A percentile compares a stretch with the other conserved stretches of the same genome.
Evolutionary conservation across 1,284 basidiomycete species (phyloP).

Genomic region (Leccinum griseonigrum): DNA sequence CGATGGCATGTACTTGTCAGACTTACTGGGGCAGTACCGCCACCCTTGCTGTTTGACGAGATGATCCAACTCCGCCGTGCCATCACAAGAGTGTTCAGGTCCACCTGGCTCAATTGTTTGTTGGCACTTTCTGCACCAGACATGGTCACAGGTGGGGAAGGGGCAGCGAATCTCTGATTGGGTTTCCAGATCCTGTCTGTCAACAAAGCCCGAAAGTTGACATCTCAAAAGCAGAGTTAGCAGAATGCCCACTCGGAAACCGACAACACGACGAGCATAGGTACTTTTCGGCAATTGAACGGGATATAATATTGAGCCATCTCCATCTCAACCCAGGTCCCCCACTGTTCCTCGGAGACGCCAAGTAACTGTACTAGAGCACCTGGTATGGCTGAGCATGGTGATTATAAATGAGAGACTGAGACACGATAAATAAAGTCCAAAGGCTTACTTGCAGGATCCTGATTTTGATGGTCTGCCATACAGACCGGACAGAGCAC

Average conservation of each 20-base stretch:
- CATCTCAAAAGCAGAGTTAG: constrained; percentile 37
- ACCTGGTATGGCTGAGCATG: constrained; percentile 38
- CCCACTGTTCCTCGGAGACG: constrained; percentile 47
- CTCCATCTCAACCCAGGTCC: constrained; percentile 53
- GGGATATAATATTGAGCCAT: constrained; percentile 43
- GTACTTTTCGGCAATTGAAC: constrained; percentile 36
- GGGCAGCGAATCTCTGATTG: constrained; percentile 43
- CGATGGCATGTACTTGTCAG: too few species aligned
- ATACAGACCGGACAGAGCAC: constrained; percentile 59
- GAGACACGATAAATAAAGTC: background rate
- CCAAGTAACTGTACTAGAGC: constrained; percentile 45
- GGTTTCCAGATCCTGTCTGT: constrained; percentile 46
- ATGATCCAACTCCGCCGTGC: constrained; percentile 49
- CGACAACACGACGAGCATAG: background rate
- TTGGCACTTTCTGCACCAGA: constrained; percentile 56
- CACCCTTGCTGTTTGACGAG: constrained; percentile 52
- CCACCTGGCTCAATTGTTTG: constrained; percentile 39
- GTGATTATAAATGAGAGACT: background rate
- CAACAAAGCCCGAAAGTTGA: constrained; percentile 44
- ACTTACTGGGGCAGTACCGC: constrained; percentile 56
- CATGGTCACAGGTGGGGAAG: constrained; percentile 41
- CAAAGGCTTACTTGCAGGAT: constrained; percentile 42
- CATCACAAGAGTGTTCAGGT: constrained; percentile 54
- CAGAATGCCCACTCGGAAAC: background rate
- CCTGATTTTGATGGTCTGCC: constrained; percentile 30